phyloP scores from a whole-genome alignment of 2,329 filamentous ascomycete species.

The Beauveria brongniartii region DNA sequence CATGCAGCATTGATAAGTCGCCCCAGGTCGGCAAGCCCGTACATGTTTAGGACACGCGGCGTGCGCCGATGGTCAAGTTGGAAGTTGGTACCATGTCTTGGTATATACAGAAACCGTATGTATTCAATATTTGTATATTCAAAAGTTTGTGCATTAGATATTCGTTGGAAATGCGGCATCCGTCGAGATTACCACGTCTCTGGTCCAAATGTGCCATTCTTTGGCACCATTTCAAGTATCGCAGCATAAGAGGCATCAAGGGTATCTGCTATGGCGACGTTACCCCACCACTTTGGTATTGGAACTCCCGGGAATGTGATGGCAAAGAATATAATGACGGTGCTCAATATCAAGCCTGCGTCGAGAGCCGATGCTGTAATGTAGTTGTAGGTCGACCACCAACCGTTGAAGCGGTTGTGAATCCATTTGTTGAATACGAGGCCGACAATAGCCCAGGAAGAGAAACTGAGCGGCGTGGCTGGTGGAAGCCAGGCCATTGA shows the following conservation, averaged over 20 bases:
- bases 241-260: conserved; percentile 19
- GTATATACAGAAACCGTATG: neutral
- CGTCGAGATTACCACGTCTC: conserved; percentile 19
- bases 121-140: neutral
- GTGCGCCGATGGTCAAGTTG: neutral
- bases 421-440: conserved; percentile 52
- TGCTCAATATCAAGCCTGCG: conserved; percentile 29
- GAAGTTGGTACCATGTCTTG: neutral
- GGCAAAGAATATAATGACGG: conserved; percentile 23
- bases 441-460: conserved; percentile 49
- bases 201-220: conserved; percentile 24
- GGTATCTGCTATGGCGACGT: conserved; percentile 38
- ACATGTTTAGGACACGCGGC: conserved; percentile 11
- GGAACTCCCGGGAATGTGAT: conserved; percentile 25
- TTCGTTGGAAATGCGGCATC: neutral
- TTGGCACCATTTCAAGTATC: conserved; percentile 18
- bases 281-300: conserved; percentile 39
- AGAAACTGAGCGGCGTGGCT: conserved; percentile 52
- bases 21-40: conserved; percentile 30
- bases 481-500: conserved; percentile 47
- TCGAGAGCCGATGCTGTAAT: conserved; percentile 32
- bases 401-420: conserved; percentile 43
- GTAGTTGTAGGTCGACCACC: conserved; percentile 46
- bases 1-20: conserved; percentile 34
- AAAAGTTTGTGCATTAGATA: neutral